Evolutionary conservation across 805 yeast species (phyloP).

Genomic region (Candida takata): DNA sequence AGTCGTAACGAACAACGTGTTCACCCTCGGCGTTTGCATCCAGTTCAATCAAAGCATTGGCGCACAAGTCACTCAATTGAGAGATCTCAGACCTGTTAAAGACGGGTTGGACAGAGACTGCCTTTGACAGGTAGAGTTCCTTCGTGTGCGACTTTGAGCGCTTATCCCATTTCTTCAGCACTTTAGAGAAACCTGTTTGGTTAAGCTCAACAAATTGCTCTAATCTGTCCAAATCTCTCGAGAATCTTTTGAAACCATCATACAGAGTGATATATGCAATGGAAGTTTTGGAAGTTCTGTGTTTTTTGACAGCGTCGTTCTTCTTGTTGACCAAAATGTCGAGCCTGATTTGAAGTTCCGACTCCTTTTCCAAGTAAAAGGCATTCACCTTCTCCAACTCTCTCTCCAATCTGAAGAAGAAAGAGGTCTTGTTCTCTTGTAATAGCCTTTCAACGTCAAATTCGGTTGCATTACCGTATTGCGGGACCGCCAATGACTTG

Average conservation of each 20-base stretch:
- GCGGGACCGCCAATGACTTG: constrained; percentile 60
- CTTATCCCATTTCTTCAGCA: constrained; percentile 96
- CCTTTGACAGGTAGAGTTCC: constrained; percentile 84
- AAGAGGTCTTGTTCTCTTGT: constrained; percentile 86
- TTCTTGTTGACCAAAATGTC: constrained; percentile 73
- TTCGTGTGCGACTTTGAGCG: constrained; percentile 91
- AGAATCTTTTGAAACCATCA: constrained; percentile 83
- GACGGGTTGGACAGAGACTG: constrained; percentile 94
- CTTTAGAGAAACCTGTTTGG: constrained; percentile 94
- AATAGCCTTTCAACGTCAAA: constrained; percentile 43
- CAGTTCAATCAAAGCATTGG: constrained; percentile 60
- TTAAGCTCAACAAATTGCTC: constrained; percentile 93
- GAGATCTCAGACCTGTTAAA: constrained; percentile 87
- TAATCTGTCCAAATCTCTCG: constrained; percentile 79
- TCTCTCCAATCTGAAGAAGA: constrained; percentile 81
- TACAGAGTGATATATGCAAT: constrained; percentile 76
- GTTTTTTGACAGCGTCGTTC: constrained; percentile 37
- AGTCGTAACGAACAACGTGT: constrained; percentile 24
- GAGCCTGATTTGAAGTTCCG: constrained; percentile 72
- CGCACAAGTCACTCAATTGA: constrained; percentile 69
- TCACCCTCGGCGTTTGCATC: constrained; percentile 63
- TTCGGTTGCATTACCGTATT: constrained; percentile 14
- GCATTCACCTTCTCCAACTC: constrained; percentile 92
- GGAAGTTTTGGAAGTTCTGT: constrained; percentile 52
- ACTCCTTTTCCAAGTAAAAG: constrained; percentile 88